Evolutionary conservation across 2,329 filamentous ascomycete genomes (phyloP), one percentile per base, ranked within the genome.

Genomic region (Fusarium austroafricanum): DNA sequence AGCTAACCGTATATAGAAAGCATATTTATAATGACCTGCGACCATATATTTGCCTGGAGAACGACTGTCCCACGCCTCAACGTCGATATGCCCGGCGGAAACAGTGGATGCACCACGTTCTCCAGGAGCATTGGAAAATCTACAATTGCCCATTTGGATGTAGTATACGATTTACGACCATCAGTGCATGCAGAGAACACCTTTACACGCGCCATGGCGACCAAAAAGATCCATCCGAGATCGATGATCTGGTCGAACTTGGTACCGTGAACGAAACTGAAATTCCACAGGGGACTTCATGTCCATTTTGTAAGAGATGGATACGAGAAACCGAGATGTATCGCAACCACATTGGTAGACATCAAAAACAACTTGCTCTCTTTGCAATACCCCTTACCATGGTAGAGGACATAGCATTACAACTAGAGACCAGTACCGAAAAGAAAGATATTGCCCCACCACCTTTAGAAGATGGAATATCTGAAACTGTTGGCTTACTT

Each of bases 121-220:
- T 31, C 1, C 2, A 26, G 1, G 12, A 47, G 1, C 42, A 55
- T 12, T 55, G 42, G 33, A 18, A 6, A 2, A 6, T n/a, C 2
- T 47, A 26, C 20, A 0, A 0, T 4, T 55, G 52, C 7, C 52
- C 42, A 2, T 47, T 44, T 9, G 21, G 23, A 14, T 47, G 52
- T 3, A 14, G 3, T 2, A 5, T 9, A 5, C 10, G 2, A 3
- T 33, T 23, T 5, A 15, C 4, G 0, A 5, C 33, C 2, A n/a
- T 11, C 2, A 3, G 2, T 1, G 4, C 10, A 14, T 33, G 31
- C 4, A 18, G 26, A 7, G n/a, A 47, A 4, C 42, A 55, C 9
- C n/a, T 44, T 21, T 7, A 2, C 18, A n/a, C 17, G 5, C 11
- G 6, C 0, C 33, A 39, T 8, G 6, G 2, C 1, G 5, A 3